Base-by-base conservation (phyloP, 106 monocot genomes). In the Phalaenopsis equestris region DNA sequence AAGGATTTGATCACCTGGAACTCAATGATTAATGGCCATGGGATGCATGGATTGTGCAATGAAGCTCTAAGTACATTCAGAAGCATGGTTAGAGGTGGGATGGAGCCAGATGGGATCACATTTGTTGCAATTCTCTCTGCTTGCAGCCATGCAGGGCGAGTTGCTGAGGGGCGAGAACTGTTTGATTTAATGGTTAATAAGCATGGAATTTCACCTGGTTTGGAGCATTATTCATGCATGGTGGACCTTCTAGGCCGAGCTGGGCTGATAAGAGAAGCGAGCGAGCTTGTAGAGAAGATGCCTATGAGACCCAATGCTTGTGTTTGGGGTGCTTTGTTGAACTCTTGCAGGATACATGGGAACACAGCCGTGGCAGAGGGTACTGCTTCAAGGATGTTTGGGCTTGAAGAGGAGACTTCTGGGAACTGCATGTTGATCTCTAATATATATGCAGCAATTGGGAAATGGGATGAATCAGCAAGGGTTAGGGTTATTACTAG, bases 151-250 rank as follows among this genome's bases (percentile, higher is more conserved):
- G 81, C 89, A 0, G 90, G 93, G 1, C 75, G 68, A 39, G 87
- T 93, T 2, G 4, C 79, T 2, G 84, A 86, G 37, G 93, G 90
- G 16, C 85, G 82, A 36, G 21, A 45, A 1, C 12, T 91, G 30
- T 90, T 93, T 42, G 84, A 87, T 58, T 77, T 47, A 42, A 91
- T 93, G 90, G 6, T 85, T 6, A 3, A 42, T 12, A 38, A 84
- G 30, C 80, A 83, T 78, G 84, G 84, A 5, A 23, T 90, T 56
- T 58, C 56, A 0, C 93, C 90, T 14, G 39, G 56, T 2, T 80
- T 91, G 87, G 93, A 91, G 68, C 93, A 93, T 45, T 93, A 93
- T 70, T 85, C 93, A n/a, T 93, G 93, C 79, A 81, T 93, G 83
- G 90, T 93, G 36, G 90, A 93, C 78, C 87, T 93, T 58, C 87